Conservation (phyloP, 106 monocot species). For the Posidonia australis region DNA sequence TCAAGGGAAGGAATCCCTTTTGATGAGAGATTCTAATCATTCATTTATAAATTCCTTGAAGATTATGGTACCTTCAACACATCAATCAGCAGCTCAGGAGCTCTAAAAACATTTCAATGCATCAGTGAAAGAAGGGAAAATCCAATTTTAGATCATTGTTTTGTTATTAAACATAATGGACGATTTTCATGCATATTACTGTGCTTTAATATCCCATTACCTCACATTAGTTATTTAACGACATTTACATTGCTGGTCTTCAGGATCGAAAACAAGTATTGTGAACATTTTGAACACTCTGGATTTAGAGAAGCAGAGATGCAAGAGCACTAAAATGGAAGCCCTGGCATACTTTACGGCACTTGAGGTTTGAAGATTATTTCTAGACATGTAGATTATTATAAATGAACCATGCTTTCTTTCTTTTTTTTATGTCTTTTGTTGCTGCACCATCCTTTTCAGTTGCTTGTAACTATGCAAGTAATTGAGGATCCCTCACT, state of each 20-base stretch:
- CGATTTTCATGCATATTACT: too few relatives aligned
- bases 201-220: not conserved
- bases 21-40: too few relatives aligned
- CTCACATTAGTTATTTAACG: not conserved
- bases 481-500: not conserved
- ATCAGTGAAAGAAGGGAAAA: too few relatives aligned
- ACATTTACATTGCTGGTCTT: constrained; percentile 33
- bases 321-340: constrained; percentile 91
- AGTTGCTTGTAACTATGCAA: not conserved
- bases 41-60: too few relatives aligned
- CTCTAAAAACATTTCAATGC: too few relatives aligned
- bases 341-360: constrained; percentile 60
- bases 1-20: too few relatives aligned
- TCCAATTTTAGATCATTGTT: too few relatives aligned
- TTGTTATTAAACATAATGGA: too few relatives aligned
- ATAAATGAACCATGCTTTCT: not conserved
- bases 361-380: constrained; percentile 45
- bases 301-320: constrained; percentile 73
- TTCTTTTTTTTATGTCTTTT: not conserved
- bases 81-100: too few relatives aligned
- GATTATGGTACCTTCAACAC: too few relatives aligned
- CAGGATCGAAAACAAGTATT: constrained; percentile 67
- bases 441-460: not conserved
- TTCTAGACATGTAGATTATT: not conserved
- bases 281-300: constrained; percentile 79